These are phyloP conservation scores for Mycena amicta DNA, from an alignment of 768 basidiomycete genomes.

Conservation along the genomic window DNA sequence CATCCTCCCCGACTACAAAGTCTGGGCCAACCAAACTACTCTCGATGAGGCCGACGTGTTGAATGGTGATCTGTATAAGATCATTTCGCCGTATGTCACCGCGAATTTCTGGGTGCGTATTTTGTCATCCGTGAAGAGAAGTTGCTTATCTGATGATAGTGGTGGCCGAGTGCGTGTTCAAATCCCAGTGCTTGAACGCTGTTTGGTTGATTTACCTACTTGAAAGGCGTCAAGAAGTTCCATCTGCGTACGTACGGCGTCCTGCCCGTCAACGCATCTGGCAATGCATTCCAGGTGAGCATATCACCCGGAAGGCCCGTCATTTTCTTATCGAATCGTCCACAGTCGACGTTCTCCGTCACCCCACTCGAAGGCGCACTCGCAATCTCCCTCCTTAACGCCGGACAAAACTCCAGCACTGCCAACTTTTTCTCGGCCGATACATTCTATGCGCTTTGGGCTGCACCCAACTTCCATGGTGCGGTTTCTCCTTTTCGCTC, in stretches of 20 bases:
- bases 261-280: slow-evolving; percentile 28
- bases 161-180: slow-evolving; percentile 33
- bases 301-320: no score
- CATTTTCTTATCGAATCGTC: background rate
- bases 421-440: slow-evolving; percentile 36
- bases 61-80: slow-evolving; percentile 34
- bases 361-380: slow-evolving; percentile 32
- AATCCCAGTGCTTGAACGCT: no score
- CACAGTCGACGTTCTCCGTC: slow-evolving; percentile 40
- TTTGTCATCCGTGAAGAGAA: no score
- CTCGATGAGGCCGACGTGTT: slow-evolving; percentile 35
- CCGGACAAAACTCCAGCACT: slow-evolving; percentile 34
- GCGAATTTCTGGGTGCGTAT: slow-evolving; percentile 40
- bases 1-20: slow-evolving; percentile 39
- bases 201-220: background rate
- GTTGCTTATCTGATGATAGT: slow-evolving; percentile 22
- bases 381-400: slow-evolving; percentile 32
- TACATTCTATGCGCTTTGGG: slow-evolving; percentile 36
- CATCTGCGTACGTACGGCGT: slow-evolving; percentile 39
- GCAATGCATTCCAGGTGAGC: slow-evolving; percentile 38
- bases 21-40: slow-evolving; percentile 37
- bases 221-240: slow-evolving; percentile 36
- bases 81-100: slow-evolving; percentile 40
- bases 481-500: no score
- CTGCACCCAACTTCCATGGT: slow-evolving; percentile 39